phyloP scores from a whole-genome alignment of 2,329 filamentous ascomycete genomes.

The Xylaria sp. region DNA sequence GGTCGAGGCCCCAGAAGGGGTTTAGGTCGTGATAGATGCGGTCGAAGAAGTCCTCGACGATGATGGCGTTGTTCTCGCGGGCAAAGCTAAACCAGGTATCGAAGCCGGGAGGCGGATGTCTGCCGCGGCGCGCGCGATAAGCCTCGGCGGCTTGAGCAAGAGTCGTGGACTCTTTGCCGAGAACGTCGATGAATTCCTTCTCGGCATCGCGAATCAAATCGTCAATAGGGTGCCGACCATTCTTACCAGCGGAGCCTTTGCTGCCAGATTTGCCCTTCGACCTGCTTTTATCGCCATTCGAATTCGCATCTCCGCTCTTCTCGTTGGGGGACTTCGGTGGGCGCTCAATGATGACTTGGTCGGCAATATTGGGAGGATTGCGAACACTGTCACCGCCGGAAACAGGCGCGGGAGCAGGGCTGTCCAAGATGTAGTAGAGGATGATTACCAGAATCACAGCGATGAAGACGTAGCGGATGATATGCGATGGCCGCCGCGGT shows the following conservation, averaged over 20 bases:
- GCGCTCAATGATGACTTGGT: constrained; percentile 14
- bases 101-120: constrained; percentile 46
- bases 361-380: constrained; percentile 12
- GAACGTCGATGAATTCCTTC: constrained; percentile 34
- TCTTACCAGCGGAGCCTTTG: background rate
- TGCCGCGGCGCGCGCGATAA: constrained; percentile 43
- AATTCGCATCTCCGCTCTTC: constrained; percentile 15
- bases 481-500: constrained; percentile 40
- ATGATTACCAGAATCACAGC: constrained; percentile 33
- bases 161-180: constrained; percentile 39
- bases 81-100: constrained; percentile 45
- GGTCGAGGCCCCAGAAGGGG: constrained; percentile 51
- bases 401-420: constrained; percentile 12
- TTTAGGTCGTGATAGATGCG: constrained; percentile 48
- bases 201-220: constrained; percentile 39
- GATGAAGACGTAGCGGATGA: constrained; percentile 39
- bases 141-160: constrained; percentile 41
- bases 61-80: constrained; percentile 36
- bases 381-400: constrained; percentile 8
- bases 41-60: constrained; percentile 47
- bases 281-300: background rate
- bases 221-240: constrained; percentile 40
- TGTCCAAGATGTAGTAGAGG: constrained; percentile 33
- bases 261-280: background rate
- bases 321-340: constrained; percentile 8